Conservation (phyloP, 2,329 filamentous ascomycete species). For the Eutypella sp. region DNA sequence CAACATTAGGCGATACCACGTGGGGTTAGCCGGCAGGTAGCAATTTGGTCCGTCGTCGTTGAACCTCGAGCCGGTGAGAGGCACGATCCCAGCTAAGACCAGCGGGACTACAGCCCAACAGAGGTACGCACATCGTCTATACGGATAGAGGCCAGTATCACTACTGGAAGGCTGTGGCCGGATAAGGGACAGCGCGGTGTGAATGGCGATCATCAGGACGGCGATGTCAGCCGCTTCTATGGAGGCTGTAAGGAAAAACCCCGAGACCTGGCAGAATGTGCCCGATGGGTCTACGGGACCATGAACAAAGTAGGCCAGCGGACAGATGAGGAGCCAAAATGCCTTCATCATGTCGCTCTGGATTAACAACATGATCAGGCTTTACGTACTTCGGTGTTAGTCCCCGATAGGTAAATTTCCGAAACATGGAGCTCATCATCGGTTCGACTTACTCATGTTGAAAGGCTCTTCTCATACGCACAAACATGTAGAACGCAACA, state of each 20-base stretch:
- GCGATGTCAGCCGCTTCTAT: conserved; percentile 68
- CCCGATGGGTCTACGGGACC: conserved; percentile 47
- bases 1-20: conserved; percentile 64
- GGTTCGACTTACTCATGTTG: conserved; percentile 63
- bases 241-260: conserved; percentile 62
- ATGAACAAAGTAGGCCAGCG: conserved; percentile 50
- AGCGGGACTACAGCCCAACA: conserved; percentile 54
- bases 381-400: conserved; percentile 29
- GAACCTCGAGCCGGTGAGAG: conserved; percentile 23
- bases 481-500: conserved; percentile 65
- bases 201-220: conserved; percentile 67
- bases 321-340: conserved; percentile 62
- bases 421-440: no score
- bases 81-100: conserved; percentile 43
- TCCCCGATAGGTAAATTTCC: conserved; percentile 2
- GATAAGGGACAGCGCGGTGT: conserved; percentile 69
- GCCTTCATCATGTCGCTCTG: conserved; percentile 68
- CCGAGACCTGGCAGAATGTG: conserved; percentile 61
- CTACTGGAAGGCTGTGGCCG: conserved; percentile 43
- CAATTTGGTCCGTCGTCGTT: conserved; percentile 42
- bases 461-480: conserved; percentile 68
- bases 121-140: conserved; percentile 55
- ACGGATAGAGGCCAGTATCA: conserved; percentile 63
- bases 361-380: conserved; percentile 70
- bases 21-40: conserved; percentile 60